Evolutionary conservation across 2,329 filamentous ascomycete genomes (phyloP), one percentile per base, ranked within the genome.

Genomic region (Botrytis hyacinthi): DNA sequence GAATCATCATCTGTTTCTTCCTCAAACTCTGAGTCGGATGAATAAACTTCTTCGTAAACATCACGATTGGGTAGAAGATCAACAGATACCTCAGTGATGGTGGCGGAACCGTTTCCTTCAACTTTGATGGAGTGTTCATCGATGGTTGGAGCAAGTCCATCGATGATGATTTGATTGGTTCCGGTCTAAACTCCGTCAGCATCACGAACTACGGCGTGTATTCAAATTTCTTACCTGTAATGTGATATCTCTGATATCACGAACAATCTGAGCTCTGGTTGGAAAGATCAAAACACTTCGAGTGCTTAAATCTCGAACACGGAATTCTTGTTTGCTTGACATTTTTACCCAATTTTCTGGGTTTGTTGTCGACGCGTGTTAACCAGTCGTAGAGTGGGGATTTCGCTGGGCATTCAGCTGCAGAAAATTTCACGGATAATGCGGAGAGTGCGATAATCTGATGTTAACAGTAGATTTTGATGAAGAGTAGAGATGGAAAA

Each of bases 241-340:
- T 1, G 79, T 77, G 26, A 91, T 82, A 76, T 87, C 82, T 73
- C 86, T 86, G 78, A 92, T 86, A 71, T 91, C 87, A 40, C 90
- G 86, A 20, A 87, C 84, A 44, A 92, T 81, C 66, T 90, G 89
- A 1, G 90, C 90, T 75, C 87, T 83, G 2, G 84, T 83, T 0
- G 90, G 90, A 74, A 90, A 91, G 59, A 93, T 84, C 0, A 87
- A 89, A 26, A 93, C 89, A 0, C 86, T 87, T 68, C 87, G 87
- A 48, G 90, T 91, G 14, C 83, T 78, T 44, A 92, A 82, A 67
- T 90, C 85, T 61, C 86, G 85, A 75, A 92, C 80, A 46, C 85
- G 84, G 79, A 89, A 90, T 74, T 87, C 84, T 73, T 87, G 82
- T 73, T 81, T 81, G 48, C 29, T 26, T 68, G 70, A 18, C 70